These are phyloP conservation scores for Sordariomycetes sp. DNA, from an alignment of 2,329 filamentous ascomycete genomes.

Conservation along the genomic window DNA sequence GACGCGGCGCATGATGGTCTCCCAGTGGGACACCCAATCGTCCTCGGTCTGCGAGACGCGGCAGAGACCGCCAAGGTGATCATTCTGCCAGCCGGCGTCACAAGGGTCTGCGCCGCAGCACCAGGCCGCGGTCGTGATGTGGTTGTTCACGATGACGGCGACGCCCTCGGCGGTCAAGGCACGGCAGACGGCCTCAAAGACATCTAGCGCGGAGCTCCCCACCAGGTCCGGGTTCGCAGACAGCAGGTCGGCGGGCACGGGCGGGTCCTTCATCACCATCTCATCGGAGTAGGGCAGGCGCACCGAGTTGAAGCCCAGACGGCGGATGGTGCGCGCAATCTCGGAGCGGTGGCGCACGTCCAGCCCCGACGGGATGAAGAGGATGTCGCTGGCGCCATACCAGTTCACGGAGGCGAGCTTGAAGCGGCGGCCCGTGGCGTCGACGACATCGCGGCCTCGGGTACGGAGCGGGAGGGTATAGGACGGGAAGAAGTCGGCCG, in stretches of 20 bases:
- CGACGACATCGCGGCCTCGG: constrained; percentile 48
- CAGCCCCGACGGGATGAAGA: constrained; percentile 53
- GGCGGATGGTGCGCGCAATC: constrained; percentile 49
- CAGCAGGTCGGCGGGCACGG: constrained; percentile 37
- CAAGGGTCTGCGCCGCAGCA: constrained; percentile 60
- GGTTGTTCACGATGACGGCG: constrained; percentile 58
- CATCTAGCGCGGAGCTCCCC: constrained; percentile 45
- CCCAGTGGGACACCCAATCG: constrained; percentile 57
- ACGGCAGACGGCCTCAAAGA: constrained; percentile 47
- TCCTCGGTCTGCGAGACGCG: constrained; percentile 52
- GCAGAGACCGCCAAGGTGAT: constrained; percentile 50
- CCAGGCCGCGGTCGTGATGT: constrained; percentile 60
- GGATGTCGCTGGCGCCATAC: constrained; percentile 60
- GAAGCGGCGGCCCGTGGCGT: constrained; percentile 43
- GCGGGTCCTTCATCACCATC: constrained; percentile 50
- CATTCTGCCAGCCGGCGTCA: constrained; percentile 57
- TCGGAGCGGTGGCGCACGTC: constrained; percentile 50
- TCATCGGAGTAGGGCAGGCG: constrained; percentile 60
- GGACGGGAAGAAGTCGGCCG: constrained; percentile 26
- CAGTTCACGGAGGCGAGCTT: constrained; percentile 58
- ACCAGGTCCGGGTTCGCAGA: constrained; percentile 50
- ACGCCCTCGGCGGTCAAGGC: constrained; percentile 51
- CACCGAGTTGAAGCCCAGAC: constrained; percentile 60
- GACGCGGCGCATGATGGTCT: constrained; percentile 50
- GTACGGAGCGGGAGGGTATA: constrained; percentile 50